phyloP scores from a whole-genome alignment of 2,329 filamentous ascomycete species.

The Pyrenophora seminiperda region DNA sequence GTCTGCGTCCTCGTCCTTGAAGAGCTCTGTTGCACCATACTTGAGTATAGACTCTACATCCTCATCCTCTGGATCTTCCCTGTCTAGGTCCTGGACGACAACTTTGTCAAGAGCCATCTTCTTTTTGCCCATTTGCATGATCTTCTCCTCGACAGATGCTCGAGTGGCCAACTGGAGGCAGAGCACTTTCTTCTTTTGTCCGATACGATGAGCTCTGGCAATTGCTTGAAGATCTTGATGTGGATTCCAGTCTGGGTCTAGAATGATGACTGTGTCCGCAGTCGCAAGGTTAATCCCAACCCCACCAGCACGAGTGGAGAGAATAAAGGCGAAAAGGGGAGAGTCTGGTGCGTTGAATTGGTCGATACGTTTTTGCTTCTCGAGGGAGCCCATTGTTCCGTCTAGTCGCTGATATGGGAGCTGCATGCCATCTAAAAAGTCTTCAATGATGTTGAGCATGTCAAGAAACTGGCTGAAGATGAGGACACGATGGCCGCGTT shows the following conservation, averaged over 20 bases:
- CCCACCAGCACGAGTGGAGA: slow-evolving; percentile 92
- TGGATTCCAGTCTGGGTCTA: slow-evolving; percentile 96
- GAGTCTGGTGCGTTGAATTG: slow-evolving; percentile 88
- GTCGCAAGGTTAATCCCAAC: slow-evolving; percentile 98
- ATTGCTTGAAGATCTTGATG: slow-evolving; percentile 97
- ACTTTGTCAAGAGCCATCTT: slow-evolving; percentile 97
- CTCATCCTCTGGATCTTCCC: slow-evolving; percentile 75
- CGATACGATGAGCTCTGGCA: slow-evolving; percentile 92
- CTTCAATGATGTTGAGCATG: slow-evolving; percentile 86
- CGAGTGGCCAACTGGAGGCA: slow-evolving; percentile 95
- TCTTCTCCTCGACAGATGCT: slow-evolving; percentile 88
- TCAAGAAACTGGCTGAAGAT: slow-evolving; percentile 95
- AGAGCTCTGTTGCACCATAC: slow-evolving; percentile 85
- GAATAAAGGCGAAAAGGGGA: slow-evolving; percentile 81
- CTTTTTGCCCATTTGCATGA: slow-evolving; percentile 91
- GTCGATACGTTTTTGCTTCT: slow-evolving; percentile 95
- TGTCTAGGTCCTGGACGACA: slow-evolving; percentile 88
- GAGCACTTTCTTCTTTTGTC: slow-evolving; percentile 92
- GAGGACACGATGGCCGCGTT: slow-evolving; percentile 85
- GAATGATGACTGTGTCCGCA: slow-evolving; percentile 95
- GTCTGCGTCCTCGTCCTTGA: slow-evolving; percentile 72
- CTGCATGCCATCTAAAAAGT: slow-evolving; percentile 80
- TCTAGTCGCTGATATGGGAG: slow-evolving; percentile 81
- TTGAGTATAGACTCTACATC: slow-evolving; percentile 88
- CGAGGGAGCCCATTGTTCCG: slow-evolving; percentile 76